These are phyloP conservation scores for Liquidambar formosana DNA, from an alignment of 164 flowering plant species.

Conservation along the genomic window DNA sequence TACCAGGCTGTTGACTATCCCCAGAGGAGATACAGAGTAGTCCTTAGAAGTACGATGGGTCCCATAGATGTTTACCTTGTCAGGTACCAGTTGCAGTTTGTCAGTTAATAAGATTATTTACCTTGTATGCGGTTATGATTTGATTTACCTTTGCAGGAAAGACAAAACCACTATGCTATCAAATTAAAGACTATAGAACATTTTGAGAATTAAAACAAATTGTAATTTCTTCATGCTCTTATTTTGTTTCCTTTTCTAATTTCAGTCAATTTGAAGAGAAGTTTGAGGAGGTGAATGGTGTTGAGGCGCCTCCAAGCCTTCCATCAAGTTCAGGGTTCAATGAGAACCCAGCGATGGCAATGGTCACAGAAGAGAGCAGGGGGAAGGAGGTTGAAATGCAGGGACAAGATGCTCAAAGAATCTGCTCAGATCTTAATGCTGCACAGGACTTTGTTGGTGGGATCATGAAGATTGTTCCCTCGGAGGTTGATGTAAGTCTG, in stretches of 20 bases:
- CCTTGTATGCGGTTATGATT: too few relatives aligned
- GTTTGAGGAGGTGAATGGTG: slow-evolving; percentile 74
- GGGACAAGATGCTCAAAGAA: slow-evolving; percentile 38
- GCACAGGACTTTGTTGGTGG: slow-evolving; percentile 82
- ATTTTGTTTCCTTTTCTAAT: slow-evolving; percentile 1
- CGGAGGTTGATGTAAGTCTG: slow-evolving; percentile 79
- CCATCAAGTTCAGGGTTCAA: slow-evolving; percentile 44
- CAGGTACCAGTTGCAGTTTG: slow-evolving; percentile 55
- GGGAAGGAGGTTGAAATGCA: slow-evolving; percentile 44
- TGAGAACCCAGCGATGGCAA: slow-evolving; percentile 30
- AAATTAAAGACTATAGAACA: too few relatives aligned
- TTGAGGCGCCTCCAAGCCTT: slow-evolving; percentile 44
- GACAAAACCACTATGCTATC: too few relatives aligned
- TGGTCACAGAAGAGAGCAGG: slow-evolving; percentile 33
- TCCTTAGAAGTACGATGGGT: slow-evolving; percentile 96
- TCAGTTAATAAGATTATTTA: background rate
- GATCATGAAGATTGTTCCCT: slow-evolving; percentile 91
- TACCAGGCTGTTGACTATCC: slow-evolving; percentile 87
- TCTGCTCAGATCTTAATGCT: slow-evolving; percentile 48
- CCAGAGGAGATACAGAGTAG: slow-evolving; percentile 90
- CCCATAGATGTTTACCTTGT: slow-evolving; percentile 96
- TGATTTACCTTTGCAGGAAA: too few relatives aligned
- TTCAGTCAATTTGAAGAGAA: slow-evolving; percentile 87
- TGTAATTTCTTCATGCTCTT: slow-evolving; percentile 1
- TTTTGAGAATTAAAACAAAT: background rate